Evolutionary conservation across 805 yeast species (phyloP), one percentile per base, ranked within the genome.

Genomic region (Saccharomyces mikatae): DNA sequence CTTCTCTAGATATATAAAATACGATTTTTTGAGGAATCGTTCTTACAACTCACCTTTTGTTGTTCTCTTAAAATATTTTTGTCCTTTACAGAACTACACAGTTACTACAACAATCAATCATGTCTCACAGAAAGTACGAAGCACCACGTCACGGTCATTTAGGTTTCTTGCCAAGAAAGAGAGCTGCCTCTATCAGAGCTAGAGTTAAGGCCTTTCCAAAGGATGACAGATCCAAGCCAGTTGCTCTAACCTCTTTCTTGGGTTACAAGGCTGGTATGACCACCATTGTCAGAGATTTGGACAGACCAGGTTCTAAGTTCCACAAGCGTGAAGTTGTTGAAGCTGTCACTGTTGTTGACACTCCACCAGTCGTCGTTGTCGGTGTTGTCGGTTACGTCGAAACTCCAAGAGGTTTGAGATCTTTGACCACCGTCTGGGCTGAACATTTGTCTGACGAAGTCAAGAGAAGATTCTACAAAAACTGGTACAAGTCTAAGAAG

Each of bases 211-310:
- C 99, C 62, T 94, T 92, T 96, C 99, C 99, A 77, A 90, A 86
- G 84, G 98, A 92, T 79, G 96, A 89, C 79, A 85, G 87, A 82
- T 77, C 96, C 67, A 92, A 92, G 87, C 95, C 98, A 72, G 97
- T 91, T 71, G 95, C 95, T 77, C 83, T 94, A 79, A 94, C 99
- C 71, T 97, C 99, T 69, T 94, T 92, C 96, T 86, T 94, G 72
- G 99, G 99, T 82, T 94, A 94, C 97, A 83, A 83, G 86, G 99
- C 99, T 71, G 99, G 99, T 89, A 94, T 94, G 99, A 86, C 99
- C 81, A 94, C 99, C 81, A 89, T 90, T 72, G 99, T 94, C 75
- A 91, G 99, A 84, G 99, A 94, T 82, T 87, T 94, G 76, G 97
- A 94, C 92, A 88, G 98, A 83, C 99, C 99, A 81, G 99, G 99